These are phyloP conservation scores for Ustilago trichophora DNA, from an alignment of 1,284 basidiomycete genomes.

Conservation along the genomic window DNA sequence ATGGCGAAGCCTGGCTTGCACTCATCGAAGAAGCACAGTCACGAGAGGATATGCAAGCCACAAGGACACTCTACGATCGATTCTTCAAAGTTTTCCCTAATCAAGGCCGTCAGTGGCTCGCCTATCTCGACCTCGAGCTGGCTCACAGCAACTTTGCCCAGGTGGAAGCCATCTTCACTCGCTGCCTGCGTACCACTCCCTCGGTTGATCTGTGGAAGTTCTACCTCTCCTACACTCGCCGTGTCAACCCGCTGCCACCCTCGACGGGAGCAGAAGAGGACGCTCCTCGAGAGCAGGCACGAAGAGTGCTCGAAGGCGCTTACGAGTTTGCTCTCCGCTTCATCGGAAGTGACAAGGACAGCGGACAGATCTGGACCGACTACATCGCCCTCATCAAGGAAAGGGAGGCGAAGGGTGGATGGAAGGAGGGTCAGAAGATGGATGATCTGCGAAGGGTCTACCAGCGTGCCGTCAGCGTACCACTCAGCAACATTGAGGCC, in stretches of 20 bases:
- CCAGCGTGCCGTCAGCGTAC: slow-evolving; percentile 91
- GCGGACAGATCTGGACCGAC: slow-evolving; percentile 73
- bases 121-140: slow-evolving; percentile 80
- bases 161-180: slow-evolving; percentile 73
- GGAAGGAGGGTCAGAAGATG: slow-evolving; percentile 96
- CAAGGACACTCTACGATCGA: slow-evolving; percentile 77
- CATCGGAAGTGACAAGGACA: slow-evolving; percentile 77
- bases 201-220: slow-evolving; percentile 87
- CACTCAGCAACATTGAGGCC: slow-evolving; percentile 88
- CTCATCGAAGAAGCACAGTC: slow-evolving; percentile 76
- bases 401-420: slow-evolving; percentile 72
- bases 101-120: slow-evolving; percentile 68
- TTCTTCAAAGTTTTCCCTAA: slow-evolving; percentile 81
- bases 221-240: slow-evolving; percentile 66
- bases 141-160: slow-evolving; percentile 74
- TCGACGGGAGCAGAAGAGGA: slow-evolving; percentile 67
- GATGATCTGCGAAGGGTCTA: slow-evolving; percentile 90
- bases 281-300: slow-evolving; percentile 72
- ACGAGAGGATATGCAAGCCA: slow-evolving; percentile 75
- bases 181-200: slow-evolving; percentile 81
- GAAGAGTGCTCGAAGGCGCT: slow-evolving; percentile 80
- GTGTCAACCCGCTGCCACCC: slow-evolving; percentile 63
- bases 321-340: slow-evolving; percentile 93
- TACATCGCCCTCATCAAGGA: slow-evolving; percentile 84
- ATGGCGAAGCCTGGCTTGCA: slow-evolving; percentile 76